Evolutionary conservation across 176 grass and related monocot genomes (phyloP).

Genomic region (Eragrostis nindensis): DNA sequence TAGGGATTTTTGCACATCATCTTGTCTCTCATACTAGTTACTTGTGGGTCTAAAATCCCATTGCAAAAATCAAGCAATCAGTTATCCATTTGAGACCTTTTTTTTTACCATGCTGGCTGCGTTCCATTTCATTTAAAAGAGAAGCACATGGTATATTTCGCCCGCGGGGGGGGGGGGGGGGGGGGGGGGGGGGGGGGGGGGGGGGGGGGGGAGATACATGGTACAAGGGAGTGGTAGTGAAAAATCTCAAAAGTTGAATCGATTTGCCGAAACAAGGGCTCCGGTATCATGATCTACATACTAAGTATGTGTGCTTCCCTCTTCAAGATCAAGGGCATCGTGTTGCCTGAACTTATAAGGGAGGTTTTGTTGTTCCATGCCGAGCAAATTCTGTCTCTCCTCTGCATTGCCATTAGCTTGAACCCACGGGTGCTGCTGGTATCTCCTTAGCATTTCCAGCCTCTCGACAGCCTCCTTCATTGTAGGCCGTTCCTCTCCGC

Average conservation of each 20-base stretch:
- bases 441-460: constrained; percentile 50
- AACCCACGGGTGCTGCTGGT: constrained; percentile 21
- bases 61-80: background rate
- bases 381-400: constrained; percentile 53
- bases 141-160: too few relatives aligned
- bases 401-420: constrained; percentile 24
- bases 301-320: constrained; percentile 17
- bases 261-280: too few relatives aligned
- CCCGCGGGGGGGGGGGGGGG: too few relatives aligned
- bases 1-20: too few relatives aligned
- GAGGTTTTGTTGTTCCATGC: constrained; percentile 23
- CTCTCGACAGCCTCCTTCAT: constrained; percentile 65
- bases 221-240: too few relatives aligned
- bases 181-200: too few relatives aligned
- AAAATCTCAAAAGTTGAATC: too few relatives aligned
- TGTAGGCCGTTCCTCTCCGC: constrained; percentile 58
- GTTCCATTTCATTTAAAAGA: too few relatives aligned
- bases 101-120: too few relatives aligned
- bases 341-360: constrained; percentile 42
- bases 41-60: background rate
- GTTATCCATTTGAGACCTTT: background rate
- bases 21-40: background rate
- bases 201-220: too few relatives aligned
- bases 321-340: constrained; percentile 45
- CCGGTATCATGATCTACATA: too few relatives aligned